These are phyloP conservation scores for Cryptococcus floricola DNA, from an alignment of 1,284 basidiomycete genomes.

Conservation along the genomic window DNA sequence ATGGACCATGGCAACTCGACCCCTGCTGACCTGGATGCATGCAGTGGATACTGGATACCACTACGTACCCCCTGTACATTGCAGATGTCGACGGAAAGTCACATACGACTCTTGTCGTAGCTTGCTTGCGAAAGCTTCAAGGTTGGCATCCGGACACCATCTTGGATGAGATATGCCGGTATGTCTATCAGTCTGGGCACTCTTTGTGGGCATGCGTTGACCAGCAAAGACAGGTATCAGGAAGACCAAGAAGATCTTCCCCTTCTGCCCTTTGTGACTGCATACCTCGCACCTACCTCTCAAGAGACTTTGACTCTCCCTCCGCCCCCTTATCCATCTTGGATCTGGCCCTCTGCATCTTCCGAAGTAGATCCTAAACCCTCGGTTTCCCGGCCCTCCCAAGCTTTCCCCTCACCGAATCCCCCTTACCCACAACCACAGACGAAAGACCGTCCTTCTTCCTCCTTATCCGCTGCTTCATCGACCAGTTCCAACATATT, in stretches of 20 bases:
- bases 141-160: conserved; percentile 44
- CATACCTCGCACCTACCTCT: conserved; percentile 26
- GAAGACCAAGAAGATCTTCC: conserved; percentile 44
- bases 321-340: conserved; percentile 35
- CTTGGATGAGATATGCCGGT: conserved; percentile 40
- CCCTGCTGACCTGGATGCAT: neutral
- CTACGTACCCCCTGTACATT: conserved; percentile 41
- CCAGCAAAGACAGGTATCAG: conserved; percentile 28
- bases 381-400: too few species aligned
- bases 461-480: neutral
- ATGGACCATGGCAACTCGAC: neutral
- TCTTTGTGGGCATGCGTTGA: neutral
- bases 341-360: conserved; percentile 37
- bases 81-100: conserved; percentile 43
- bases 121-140: conserved; percentile 42
- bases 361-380: neutral
- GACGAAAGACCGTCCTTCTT: conserved; percentile 2
- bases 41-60: conserved; percentile 34
- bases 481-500: conserved; percentile 4
- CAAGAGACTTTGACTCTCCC: conserved; percentile 29
- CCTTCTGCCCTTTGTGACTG: conserved; percentile 34
- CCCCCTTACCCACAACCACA: neutral
- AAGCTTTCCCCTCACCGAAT: too few species aligned
- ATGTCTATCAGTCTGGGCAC: conserved; percentile 2
- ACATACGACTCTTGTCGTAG: conserved; percentile 42